Evolutionary conservation across 1,284 basidiomycete genomes (phyloP).

Genomic region (Trichosporon ovoides): DNA sequence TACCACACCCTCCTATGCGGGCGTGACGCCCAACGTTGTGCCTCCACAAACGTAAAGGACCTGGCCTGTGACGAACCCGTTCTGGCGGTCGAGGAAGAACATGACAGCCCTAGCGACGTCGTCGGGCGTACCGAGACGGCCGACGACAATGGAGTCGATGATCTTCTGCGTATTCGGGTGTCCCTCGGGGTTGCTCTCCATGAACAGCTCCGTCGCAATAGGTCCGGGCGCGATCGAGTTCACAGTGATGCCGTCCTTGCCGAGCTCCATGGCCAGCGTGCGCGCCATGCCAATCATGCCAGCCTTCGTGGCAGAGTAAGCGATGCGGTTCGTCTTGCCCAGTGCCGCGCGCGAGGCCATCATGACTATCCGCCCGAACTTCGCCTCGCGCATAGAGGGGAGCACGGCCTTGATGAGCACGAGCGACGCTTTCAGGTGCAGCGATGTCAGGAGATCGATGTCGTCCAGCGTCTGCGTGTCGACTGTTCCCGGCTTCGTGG

Average conservation of each 20-base stretch:
- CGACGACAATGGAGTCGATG: constrained; percentile 81
- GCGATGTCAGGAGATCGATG: constrained; percentile 65
- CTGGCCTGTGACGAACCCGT: constrained; percentile 16
- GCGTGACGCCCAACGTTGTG: constrained; percentile 14
- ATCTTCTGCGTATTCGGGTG: constrained; percentile 64
- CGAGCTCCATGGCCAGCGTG: constrained; percentile 60
- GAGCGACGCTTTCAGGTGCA: constrained; percentile 55
- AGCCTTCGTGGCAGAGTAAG: constrained; percentile 81
- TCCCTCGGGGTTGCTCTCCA: constrained; percentile 46
- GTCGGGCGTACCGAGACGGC: constrained; percentile 78
- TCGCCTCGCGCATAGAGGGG: constrained; percentile 9
- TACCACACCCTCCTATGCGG: constrained; percentile 1
- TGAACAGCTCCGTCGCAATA: constrained; percentile 68
- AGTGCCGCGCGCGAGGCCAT: constrained; percentile 16
- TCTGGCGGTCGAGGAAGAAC: constrained; percentile 63
- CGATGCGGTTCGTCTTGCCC: constrained; percentile 61
- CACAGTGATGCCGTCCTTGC: constrained; percentile 76
- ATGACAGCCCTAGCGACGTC: constrained; percentile 80
- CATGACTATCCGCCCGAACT: constrained; percentile 18
- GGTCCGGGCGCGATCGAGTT: constrained; percentile 86
- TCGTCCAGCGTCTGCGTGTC: constrained; percentile 19
- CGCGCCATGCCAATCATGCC: constrained; percentile 70
- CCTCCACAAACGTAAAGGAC: constrained; percentile 20
- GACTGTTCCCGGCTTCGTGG: constrained; percentile 20
- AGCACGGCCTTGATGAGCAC: constrained; percentile 8